These are phyloP conservation scores for Thymus quinquecostatus DNA, from an alignment of 257 asterid genomes.

Conservation along the genomic window DNA sequence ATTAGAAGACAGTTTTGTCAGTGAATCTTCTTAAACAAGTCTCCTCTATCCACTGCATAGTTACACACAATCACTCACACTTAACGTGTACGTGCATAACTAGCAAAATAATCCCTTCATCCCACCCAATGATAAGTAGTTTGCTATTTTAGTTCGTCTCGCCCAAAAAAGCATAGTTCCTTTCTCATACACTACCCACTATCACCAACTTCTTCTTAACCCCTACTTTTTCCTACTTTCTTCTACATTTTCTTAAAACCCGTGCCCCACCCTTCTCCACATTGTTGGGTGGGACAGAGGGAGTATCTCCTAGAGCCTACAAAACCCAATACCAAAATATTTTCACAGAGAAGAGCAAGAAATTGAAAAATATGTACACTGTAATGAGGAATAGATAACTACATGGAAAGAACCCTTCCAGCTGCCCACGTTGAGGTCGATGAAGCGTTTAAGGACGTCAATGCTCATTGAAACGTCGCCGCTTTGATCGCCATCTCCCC, in stretches of 20 bases:
- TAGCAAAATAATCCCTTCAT: no score
- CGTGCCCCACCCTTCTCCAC: no score
- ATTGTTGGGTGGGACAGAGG: no score
- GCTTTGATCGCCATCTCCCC: conserved; percentile 40
- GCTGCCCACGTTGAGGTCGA: conserved; percentile 71
- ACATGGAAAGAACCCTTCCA: conserved; percentile 94
- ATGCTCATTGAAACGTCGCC: conserved; percentile 48
- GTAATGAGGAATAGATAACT: conserved; percentile 4
- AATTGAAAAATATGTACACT: neutral
- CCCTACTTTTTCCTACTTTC: no score
- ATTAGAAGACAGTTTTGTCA: neutral
- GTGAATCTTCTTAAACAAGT: neutral
- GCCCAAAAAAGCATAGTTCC: no score
- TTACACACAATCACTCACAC: neutral
- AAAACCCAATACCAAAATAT: neutral
- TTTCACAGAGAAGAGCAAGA: neutral
- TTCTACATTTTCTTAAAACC: no score
- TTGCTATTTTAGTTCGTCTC: no score
- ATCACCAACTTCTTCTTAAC: no score
- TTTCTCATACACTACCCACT: no score
- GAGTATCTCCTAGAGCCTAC: neutral
- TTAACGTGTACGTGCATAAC: neutral
- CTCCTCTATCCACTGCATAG: neutral
- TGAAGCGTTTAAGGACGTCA: conserved; percentile 69
- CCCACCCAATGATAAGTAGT: no score